Evolutionary conservation across 441 rosid genomes (phyloP), one percentile per base, ranked within the genome.

Genomic region (Adansonia grandidieri): DNA sequence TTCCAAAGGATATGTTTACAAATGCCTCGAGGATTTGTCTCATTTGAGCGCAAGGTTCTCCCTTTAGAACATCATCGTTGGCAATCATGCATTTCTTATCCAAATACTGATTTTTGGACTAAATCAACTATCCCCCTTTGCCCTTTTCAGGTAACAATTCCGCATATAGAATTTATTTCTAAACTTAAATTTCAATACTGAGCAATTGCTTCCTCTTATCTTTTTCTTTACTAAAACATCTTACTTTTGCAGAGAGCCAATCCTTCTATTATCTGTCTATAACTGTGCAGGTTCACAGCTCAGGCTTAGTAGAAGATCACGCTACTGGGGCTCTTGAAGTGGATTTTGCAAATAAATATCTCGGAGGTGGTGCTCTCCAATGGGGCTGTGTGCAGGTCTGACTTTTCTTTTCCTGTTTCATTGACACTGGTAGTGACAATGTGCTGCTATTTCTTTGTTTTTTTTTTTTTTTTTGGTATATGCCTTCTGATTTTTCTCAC

Each of bases 361-460:
- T 96, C 60, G 98, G 99, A 70, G 99, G 99, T 48, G 98, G 98
- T 83, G 90, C 98, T 78, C 93, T 96, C 77, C 71, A 57, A 60
- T 85, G 91, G 82, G 99, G 99, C 68, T 96, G 99, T 77, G 92
- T 93, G 69, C 99, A 93, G 97, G 98, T 94, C 77, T 13, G 15
- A 6, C 70, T 61, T 77, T 66, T 62, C 2, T 6, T 57, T 57
- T 64, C 15, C 44, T 7, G 37, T 9, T 48, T 74, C 37, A 7
- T 61, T 42, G 20, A 22, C 15, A 54, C 74, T 57, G 15, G 68
- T 69, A 2, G 11, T 75, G 15, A 13, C 62, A 50, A 4, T 44
- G 5, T 58, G 20, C 42, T 44, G 5, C 19, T 42, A 10, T 20
- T 47, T 37, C 63, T 77, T 45, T 53, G 5, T 28, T 19, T 56